These are phyloP conservation scores for Sisymbrium irio DNA, from an alignment of 345 rosid genomes.

Conservation along the genomic window DNA sequence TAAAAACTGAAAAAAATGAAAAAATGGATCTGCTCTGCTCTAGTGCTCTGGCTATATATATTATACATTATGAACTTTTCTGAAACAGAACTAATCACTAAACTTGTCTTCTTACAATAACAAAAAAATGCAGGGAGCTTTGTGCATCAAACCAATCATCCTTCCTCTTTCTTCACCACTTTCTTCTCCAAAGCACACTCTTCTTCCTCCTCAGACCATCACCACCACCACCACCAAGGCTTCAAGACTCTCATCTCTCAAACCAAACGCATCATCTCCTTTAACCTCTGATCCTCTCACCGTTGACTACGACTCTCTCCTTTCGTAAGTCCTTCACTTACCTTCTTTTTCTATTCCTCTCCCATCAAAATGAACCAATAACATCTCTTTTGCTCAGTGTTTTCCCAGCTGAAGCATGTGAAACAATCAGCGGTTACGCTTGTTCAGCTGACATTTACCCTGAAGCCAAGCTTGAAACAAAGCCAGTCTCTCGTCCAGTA, in stretches of 20 bases:
- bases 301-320: slow-evolving; percentile 48
- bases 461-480: slow-evolving; percentile 57
- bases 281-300: slow-evolving; percentile 37
- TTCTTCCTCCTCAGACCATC: slow-evolving; percentile 20
- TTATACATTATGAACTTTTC: background rate
- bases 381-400: slow-evolving; percentile 42
- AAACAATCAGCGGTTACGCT: slow-evolving; percentile 65
- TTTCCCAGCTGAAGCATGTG: slow-evolving; percentile 86
- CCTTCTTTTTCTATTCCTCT: background rate
- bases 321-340: slow-evolving; percentile 43
- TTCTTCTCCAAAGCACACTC: slow-evolving; percentile 26
- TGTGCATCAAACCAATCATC: slow-evolving; percentile 29
- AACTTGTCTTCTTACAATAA: background rate
- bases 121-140: slow-evolving; percentile 23
- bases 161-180: slow-evolving; percentile 15
- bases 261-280: slow-evolving; percentile 30
- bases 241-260: slow-evolving; percentile 29
- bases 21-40: background rate
- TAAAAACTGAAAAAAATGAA: background rate
- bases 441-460: slow-evolving; percentile 66
- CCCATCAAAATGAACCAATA: background rate
- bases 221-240: background rate
- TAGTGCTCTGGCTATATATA: slow-evolving; percentile 26
- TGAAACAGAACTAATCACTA: slow-evolving; percentile 12
- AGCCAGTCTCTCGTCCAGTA: slow-evolving; percentile 26